Percentiles rank a stretch among this genome's conserved stretches.
Evolutionary conservation across 768 basidiomycete species (phyloP).

Genomic region (Lactarius trivialis): DNA sequence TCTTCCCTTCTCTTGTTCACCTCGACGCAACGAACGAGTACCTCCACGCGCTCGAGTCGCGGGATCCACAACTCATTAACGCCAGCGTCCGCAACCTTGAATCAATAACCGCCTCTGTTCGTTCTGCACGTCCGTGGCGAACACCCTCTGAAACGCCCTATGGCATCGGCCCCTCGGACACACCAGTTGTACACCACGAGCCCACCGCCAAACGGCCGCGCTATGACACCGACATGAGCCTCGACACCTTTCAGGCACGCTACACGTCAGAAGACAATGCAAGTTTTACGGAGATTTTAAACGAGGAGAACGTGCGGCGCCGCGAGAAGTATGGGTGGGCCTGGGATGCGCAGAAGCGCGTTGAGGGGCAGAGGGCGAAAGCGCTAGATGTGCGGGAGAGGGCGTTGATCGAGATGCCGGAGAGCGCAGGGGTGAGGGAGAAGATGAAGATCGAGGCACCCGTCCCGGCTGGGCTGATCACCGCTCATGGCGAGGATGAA

Average conservation of each 20-base stretch:
- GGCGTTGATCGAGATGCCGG: constrained; percentile 58
- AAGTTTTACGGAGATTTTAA: constrained; percentile 88
- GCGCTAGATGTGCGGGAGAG: constrained; percentile 64
- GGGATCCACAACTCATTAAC: constrained; percentile 70
- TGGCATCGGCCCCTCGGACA: constrained; percentile 52
- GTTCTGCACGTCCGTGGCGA: constrained; percentile 31
- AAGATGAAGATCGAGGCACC: constrained; percentile 59
- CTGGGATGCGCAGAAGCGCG: constrained; percentile 83
- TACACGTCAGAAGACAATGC: constrained; percentile 98
- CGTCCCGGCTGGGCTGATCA: constrained; percentile 48
- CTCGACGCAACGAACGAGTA: constrained; percentile 85
- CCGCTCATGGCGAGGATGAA: constrained; percentile 26
- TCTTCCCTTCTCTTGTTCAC: constrained; percentile 91
- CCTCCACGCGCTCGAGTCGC: constrained; percentile 69
- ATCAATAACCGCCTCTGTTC: constrained; percentile 46
- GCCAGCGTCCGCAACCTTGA: constrained; percentile 71
- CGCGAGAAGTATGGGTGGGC: constrained; percentile 88
- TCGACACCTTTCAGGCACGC: constrained; percentile 83
- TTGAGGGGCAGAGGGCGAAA: constrained; percentile 57
- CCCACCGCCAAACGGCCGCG: constrained; percentile 49
- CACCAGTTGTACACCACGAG: constrained; percentile 45
- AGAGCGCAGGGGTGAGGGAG: constrained; percentile 51
- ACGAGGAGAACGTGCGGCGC: constrained; percentile 79
- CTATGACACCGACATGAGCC: constrained; percentile 54
- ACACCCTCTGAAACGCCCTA: constrained; percentile 65